Conservation (phyloP, 495 filamentous ascomycete species). For the Apiosordaria backusii region DNA sequence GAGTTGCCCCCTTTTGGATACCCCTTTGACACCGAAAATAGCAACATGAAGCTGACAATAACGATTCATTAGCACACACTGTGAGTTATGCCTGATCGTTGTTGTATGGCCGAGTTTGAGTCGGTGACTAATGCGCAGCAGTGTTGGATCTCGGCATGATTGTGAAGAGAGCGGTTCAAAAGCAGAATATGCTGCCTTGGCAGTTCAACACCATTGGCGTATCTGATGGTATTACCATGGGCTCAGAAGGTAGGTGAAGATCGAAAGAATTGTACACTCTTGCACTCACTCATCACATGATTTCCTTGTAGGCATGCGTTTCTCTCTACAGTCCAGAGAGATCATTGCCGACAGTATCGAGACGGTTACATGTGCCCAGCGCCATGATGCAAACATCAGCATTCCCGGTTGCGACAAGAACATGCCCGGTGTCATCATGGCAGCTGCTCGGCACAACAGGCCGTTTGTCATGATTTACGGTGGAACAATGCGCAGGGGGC, state of each 20-base stretch:
- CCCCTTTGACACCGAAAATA: background rate
- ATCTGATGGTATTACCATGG: conserved; percentile 94
- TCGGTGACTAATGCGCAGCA: conserved; percentile 30
- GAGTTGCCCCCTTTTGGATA: conserved; percentile 28
- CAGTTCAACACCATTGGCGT: conserved; percentile 94
- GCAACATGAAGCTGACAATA: conserved; percentile 19
- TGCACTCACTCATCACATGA: conserved; percentile 11
- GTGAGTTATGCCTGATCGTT: conserved; percentile 29
- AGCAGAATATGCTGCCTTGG: conserved; percentile 87
- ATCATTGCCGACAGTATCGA: conserved; percentile 96
- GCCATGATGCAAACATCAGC: conserved; percentile 90
- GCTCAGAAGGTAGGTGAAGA: conserved; percentile 68
- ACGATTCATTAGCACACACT: conserved; percentile 38
- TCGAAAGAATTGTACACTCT: background rate
- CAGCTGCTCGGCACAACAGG: conserved; percentile 80
- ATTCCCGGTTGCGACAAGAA: conserved; percentile 99
- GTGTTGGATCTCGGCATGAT: conserved; percentile 84
- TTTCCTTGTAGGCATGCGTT: conserved; percentile 75
- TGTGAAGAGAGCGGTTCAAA: conserved; percentile 79
- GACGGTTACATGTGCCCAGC: conserved; percentile 81
- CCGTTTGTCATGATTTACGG: conserved; percentile 78
- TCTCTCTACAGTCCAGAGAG: conserved; percentile 90
- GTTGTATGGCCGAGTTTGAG: background rate
- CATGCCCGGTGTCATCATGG: conserved; percentile 79
- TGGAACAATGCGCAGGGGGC: conserved; percentile 83